Evolutionary conservation across 2,329 filamentous ascomycete species (phyloP).

Genomic region (Truncatella angustata): DNA sequence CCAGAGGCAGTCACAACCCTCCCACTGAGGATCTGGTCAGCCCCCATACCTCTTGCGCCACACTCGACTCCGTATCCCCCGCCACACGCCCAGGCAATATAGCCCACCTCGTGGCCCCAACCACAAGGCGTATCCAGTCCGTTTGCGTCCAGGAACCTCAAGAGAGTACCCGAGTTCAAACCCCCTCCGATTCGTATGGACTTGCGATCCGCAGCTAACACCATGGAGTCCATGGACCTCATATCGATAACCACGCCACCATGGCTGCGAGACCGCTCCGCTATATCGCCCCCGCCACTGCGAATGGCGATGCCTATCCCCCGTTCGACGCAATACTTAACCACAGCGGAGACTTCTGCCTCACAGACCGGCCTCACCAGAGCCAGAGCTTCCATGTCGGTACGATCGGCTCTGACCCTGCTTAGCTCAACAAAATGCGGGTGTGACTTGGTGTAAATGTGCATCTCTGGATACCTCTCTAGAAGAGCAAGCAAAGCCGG

Average conservation of each 20-base stretch:
- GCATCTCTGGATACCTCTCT: not conserved
- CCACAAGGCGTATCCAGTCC: conserved; percentile 9
- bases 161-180: not conserved
- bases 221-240: conserved; percentile 7
- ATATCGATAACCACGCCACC: conserved; percentile 12
- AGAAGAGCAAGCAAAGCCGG: not conserved
- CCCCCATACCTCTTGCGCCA: conserved; percentile 4
- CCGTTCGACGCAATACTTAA: not conserved
- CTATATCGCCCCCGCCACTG: conserved; percentile 8
- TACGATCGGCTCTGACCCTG: not conserved
- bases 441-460: not conserved
- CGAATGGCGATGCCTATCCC: conserved; percentile 5
- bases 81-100: conserved; percentile 11
- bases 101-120: conserved; percentile 9
- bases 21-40: conserved; percentile 10
- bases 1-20: conserved; percentile 10
- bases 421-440: not conserved
- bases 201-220: not conserved
- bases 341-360: not conserved
- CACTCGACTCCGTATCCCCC: conserved; percentile 11
- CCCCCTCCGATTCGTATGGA: conserved; percentile 10
- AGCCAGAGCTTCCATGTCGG: conserved; percentile 1
- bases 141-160: conserved; percentile 5
- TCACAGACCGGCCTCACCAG: conserved; percentile 1
- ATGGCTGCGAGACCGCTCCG: conserved; percentile 4